Evolutionary conservation across 1,284 basidiomycete species (phyloP), one percentile per base, ranked within the genome.

Genomic region (Sanghuangporus sanghuang): DNA sequence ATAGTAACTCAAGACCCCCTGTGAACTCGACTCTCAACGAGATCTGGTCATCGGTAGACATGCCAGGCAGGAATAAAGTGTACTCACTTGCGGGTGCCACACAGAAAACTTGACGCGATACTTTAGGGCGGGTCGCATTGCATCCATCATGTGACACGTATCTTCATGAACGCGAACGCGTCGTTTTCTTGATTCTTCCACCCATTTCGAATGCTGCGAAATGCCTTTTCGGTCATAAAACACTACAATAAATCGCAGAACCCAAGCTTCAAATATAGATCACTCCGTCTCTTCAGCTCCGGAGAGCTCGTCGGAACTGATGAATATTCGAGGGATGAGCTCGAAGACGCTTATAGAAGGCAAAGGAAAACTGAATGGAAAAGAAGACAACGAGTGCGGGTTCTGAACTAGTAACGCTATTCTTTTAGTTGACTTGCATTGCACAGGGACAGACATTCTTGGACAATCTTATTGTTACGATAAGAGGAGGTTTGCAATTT

Each of bases 1-100:
- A 95, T 16, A 95, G 79, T 1, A 93, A 79, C 72, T 95, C 92
- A 64, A 94, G 85, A 4, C 93, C 93, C 49, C 93, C 93, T 54
- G 89, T 76, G 71, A 92, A 91, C 70, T 88, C 86, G 70, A 92
- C 75, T 65, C 82, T 86, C 67, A 90, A 60, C 14, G 71, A 53
- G 58, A 70, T 57, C 39, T 49, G 48, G 21, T 50, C 55, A 9
- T 39, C 56, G n/a, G 57, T 44, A 4, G 44, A 14, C 57, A 49
- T 59, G 11, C 12, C 39, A 59, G 44, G 3, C 21, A 9, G 18
- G 14, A 14, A 14, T 8, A 4, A 14, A 6, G 16, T 46, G 16
- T 16, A n/a, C 12, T 12, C 16, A 46, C 16, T 46, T n/a, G 14
- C 12, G 3, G 1, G 44, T 6, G 8, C 44, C 6, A 46, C 1